phyloP scores from a whole-genome alignment of 257 asterid species.

The Catharanthus roseus region DNA sequence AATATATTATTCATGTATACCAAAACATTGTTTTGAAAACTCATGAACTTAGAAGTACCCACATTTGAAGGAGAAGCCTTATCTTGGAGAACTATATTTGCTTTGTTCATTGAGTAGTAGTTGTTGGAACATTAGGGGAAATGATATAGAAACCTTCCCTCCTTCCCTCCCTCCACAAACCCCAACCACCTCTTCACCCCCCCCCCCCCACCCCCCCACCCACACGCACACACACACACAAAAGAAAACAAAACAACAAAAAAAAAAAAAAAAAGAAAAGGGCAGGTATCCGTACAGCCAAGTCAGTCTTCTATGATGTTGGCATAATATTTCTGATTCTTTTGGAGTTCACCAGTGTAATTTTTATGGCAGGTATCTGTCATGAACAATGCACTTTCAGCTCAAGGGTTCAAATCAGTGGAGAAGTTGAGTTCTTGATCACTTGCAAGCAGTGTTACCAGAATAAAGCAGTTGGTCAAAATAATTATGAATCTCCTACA shows the following conservation, averaged over 20 bases:
- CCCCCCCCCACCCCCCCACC: background rate
- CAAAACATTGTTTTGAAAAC: too few species aligned
- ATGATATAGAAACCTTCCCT: too few species aligned
- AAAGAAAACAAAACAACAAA: background rate
- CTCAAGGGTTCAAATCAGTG: constrained; percentile 32
- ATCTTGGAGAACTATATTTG: background rate
- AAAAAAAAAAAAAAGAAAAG: too few species aligned
- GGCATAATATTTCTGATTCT: background rate
- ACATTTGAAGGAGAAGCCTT: background rate
- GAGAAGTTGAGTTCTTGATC: constrained; percentile 33
- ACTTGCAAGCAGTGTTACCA: constrained; percentile 59
- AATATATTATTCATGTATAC: too few species aligned
- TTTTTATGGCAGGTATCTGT: constrained; percentile 51
- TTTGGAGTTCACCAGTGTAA: constrained; percentile 6
- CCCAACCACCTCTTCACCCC: background rate
- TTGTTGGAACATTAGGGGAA: background rate
- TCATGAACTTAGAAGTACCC: too few species aligned
- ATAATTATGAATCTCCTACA: constrained; percentile 40
- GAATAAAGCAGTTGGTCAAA: constrained; percentile 29
- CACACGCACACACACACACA: too few species aligned
- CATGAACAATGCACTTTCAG: constrained; percentile 55
- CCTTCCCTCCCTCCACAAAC: too few species aligned
- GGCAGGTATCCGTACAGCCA: background rate
- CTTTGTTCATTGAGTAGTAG: background rate
- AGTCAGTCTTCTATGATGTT: background rate